Conservation (phyloP, 2,329 filamentous ascomycete genomes). For the Stachybotrys echinatus region DNA sequence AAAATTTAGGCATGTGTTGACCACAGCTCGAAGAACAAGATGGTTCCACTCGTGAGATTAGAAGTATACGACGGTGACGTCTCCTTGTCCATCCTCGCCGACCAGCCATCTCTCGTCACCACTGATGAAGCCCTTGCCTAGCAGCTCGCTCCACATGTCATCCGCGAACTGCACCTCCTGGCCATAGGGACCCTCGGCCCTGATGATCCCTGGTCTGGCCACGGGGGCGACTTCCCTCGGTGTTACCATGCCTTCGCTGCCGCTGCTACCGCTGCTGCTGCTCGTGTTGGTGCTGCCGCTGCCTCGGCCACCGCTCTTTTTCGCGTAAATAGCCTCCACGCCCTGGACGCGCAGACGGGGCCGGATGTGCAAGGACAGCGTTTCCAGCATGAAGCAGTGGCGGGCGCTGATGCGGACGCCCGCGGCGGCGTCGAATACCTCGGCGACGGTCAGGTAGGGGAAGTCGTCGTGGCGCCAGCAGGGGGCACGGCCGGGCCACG, state of each 20-base stretch:
- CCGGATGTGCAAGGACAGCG: constrained; percentile 36
- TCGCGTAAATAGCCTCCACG: constrained; percentile 6
- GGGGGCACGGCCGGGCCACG: constrained; percentile 21
- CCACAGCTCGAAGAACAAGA: background rate
- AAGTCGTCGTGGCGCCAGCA: constrained; percentile 53
- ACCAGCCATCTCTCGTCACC: constrained; percentile 59
- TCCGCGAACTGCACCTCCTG: constrained; percentile 36
- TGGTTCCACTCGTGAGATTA: too few relatives aligned
- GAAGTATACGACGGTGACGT: constrained; percentile 40
- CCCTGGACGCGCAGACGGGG: constrained; percentile 30
- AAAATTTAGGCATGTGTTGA: background rate
- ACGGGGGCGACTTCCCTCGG: background rate
- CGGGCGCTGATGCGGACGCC: constrained; percentile 40
- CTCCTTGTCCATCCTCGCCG: constrained; percentile 47
- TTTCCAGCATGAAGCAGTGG: constrained; percentile 42
- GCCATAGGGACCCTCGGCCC: constrained; percentile 9
- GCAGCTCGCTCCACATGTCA: constrained; percentile 40
- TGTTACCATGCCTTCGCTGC: background rate
- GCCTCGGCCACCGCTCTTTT: constrained; percentile 1
- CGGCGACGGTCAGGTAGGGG: constrained; percentile 42
- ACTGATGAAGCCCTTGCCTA: constrained; percentile 46
- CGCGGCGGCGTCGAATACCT: constrained; percentile 37
- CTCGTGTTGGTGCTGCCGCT: constrained; percentile 4
- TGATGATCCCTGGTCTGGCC: background rate
- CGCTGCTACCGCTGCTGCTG: background rate